Conservation (phyloP, 108 stramenopile species). For the Pseudonitzschia pungens region DNA sequence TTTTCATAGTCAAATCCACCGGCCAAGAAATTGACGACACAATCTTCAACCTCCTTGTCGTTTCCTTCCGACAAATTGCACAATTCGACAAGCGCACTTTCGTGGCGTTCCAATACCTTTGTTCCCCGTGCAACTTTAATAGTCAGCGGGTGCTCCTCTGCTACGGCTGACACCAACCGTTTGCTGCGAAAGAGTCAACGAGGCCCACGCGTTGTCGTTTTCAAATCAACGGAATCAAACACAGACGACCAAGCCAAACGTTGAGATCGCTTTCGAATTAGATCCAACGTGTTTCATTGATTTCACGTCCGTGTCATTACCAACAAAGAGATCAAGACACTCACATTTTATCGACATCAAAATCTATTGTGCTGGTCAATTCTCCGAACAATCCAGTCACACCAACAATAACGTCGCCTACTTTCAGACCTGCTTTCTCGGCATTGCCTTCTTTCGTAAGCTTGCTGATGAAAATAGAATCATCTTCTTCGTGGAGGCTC, state of each 20-base stretch:
- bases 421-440: conserved; percentile 54
- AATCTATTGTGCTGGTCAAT: conserved; percentile 36
- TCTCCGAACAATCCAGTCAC: conserved; percentile 64
- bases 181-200: conserved; percentile 24
- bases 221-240: neutral
- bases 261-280: no score
- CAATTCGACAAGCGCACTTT: conserved; percentile 64
- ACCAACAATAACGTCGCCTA: conserved; percentile 75
- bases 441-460: conserved; percentile 64
- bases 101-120: conserved; percentile 64
- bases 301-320: neutral
- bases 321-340: conserved; percentile 13
- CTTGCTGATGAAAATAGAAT: conserved; percentile 71
- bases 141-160: conserved; percentile 44
- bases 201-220: neutral
- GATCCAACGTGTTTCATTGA: neutral
- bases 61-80: conserved; percentile 40
- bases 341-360: conserved; percentile 57
- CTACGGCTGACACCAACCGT: conserved; percentile 43
- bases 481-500: conserved; percentile 56
- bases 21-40: conserved; percentile 36
- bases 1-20: conserved; percentile 22
- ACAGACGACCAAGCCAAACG: no score
- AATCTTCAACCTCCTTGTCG: conserved; percentile 44
- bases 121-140: conserved; percentile 53